A percentile compares a stretch with the other conserved stretches of the same genome.
Evolutionary conservation across 495 filamentous ascomycete species (phyloP).

Genomic region (Neurospora hispaniola): DNA sequence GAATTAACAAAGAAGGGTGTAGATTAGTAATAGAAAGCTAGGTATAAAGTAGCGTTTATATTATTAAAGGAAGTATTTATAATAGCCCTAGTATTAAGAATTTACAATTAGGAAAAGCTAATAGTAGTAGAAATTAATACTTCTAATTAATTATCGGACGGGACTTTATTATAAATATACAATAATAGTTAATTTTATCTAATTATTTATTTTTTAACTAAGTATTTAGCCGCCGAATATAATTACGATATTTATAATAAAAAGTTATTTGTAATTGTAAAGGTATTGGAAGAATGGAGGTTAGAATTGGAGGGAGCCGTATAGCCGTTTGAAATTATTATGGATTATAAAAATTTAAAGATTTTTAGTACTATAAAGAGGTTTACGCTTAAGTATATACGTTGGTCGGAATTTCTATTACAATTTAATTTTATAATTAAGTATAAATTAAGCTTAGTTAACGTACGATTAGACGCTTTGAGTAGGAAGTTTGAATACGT

Average conservation of each 20-base stretch:
- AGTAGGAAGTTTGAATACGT: too few species aligned
- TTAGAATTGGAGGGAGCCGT: rapidly evolving
- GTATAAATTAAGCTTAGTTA: rapidly evolving
- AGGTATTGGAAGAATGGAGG: not conserved
- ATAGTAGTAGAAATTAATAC: too few species aligned
- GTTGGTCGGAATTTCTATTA: not conserved
- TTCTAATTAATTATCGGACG: too few species aligned
- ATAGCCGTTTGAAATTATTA: not conserved
- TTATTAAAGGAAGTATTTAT: too few species aligned
- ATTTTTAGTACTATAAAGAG: not conserved
- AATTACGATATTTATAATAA: not conserved
- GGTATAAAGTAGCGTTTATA: too few species aligned
- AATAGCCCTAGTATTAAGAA: too few species aligned
- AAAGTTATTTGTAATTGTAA: not conserved
- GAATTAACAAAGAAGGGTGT: too few species aligned
- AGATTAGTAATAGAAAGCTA: too few species aligned
- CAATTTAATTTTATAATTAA: not conserved
- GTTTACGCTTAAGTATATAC: not conserved
- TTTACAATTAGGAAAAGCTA: too few species aligned
- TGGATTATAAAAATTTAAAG: not conserved
- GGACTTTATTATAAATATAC: too few species aligned
- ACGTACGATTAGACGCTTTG: not conserved
- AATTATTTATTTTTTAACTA: too few species aligned
- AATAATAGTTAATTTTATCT: too few species aligned
- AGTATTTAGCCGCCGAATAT: not conserved